These are phyloP conservation scores for Monosporascus sp. DNA, from an alignment of 2,329 filamentous ascomycete genomes.

Conservation along the genomic window DNA sequence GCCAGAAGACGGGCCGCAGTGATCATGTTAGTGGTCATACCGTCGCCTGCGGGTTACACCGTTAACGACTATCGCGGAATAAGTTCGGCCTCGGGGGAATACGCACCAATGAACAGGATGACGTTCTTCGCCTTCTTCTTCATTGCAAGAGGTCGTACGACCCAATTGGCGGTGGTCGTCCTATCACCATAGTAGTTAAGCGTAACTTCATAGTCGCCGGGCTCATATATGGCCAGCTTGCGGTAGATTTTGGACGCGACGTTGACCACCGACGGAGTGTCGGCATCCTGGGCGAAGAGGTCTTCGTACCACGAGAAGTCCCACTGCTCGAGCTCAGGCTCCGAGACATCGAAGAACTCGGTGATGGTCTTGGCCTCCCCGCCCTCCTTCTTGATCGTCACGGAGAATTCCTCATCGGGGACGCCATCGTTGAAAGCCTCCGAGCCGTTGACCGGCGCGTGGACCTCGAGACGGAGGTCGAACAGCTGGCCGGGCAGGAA, in stretches of 20 bases:
- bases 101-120: conserved; percentile 73
- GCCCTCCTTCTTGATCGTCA: conserved; percentile 65
- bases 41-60: conserved; percentile 33
- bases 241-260: conserved; percentile 77
- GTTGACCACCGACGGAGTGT: conserved; percentile 67
- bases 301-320: conserved; percentile 83
- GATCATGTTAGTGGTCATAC: conserved; percentile 73
- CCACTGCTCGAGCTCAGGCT: conserved; percentile 75
- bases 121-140: conserved; percentile 78
- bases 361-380: conserved; percentile 47
- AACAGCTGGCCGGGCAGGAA: conserved; percentile 82
- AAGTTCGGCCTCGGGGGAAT: neutral
- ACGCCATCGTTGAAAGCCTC: conserved; percentile 65
- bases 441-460: conserved; percentile 75
- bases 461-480: conserved; percentile 77
- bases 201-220: conserved; percentile 72
- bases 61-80: neutral
- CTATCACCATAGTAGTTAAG: conserved; percentile 69
- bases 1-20: conserved; percentile 74
- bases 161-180: conserved; percentile 70
- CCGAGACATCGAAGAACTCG: conserved; percentile 63
- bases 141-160: conserved; percentile 64
- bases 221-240: conserved; percentile 68
- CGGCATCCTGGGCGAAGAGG: conserved; percentile 68
- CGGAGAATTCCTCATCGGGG: conserved; percentile 70